Evolutionary conservation across 192 early-diverging fungal species (phyloP).

Genomic region (Phycomyces blakesleeanus): DNA sequence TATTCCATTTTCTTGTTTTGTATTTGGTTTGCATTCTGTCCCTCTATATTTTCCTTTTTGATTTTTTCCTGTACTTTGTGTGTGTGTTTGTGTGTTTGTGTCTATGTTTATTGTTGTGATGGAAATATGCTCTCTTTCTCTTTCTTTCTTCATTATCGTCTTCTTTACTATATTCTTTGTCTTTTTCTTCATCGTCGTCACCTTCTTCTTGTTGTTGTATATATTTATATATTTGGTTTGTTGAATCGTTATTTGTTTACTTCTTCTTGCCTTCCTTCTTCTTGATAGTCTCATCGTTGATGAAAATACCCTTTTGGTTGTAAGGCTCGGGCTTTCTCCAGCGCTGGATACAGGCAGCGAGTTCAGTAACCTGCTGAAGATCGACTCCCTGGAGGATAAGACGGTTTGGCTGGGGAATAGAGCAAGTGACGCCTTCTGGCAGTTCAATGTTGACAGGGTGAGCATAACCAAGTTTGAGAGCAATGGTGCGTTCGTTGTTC

Average conservation of each 20-base stretch:
- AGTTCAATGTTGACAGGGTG: constrained; percentile 77
- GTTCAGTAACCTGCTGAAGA: constrained; percentile 76
- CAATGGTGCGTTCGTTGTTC: constrained; percentile 50
- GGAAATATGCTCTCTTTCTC: too few species aligned
- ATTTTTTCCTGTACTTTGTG: too few species aligned
- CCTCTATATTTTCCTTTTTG: too few species aligned
- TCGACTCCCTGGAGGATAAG: constrained; percentile 81
- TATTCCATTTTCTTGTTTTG: too few species aligned
- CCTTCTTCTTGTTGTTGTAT: neutral
- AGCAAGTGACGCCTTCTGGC: constrained; percentile 74
- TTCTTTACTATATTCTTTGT: too few species aligned
- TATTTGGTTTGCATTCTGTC: too few species aligned
- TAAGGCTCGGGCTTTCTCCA: constrained; percentile 96
- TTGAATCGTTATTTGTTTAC: constrained; percentile 27
- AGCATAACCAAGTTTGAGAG: constrained; percentile 84
- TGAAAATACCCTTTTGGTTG: constrained; percentile 99
- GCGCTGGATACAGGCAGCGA: constrained; percentile 87
- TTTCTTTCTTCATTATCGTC: too few species aligned
- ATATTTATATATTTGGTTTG: neutral
- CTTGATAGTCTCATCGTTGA: constrained; percentile 96
- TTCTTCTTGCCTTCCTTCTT: constrained; percentile 99
- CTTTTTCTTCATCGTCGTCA: too few species aligned
- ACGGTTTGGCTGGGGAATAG: constrained; percentile 76
- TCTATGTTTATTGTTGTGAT: too few species aligned
- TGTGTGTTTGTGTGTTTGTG: too few species aligned